Evolutionary conservation across 225 moss, liverwort and hornwort species (phyloP).

Genomic region (Pseudisothecium myosuroides): DNA sequence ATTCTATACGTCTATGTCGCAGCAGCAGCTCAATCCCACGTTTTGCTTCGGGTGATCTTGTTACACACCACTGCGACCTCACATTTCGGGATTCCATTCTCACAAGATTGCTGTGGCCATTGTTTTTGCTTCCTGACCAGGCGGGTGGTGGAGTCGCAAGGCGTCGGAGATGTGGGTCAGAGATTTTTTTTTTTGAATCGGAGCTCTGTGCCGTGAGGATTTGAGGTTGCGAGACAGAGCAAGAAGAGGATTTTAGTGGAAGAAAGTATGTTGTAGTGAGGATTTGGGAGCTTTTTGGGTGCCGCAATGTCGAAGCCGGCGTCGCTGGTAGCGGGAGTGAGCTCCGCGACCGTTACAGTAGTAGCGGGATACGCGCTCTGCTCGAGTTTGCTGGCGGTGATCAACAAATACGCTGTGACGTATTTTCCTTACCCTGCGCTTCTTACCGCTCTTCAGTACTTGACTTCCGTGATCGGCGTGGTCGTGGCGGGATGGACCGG

Average conservation of each 20-base stretch:
- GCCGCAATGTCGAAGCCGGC: background rate
- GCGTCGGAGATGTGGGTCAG: background rate
- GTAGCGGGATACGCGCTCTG: constrained; percentile 41
- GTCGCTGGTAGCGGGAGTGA: constrained; percentile 8
- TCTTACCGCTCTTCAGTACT: constrained; percentile 36
- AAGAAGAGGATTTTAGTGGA: background rate
- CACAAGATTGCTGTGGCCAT: background rate
- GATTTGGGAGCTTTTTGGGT: background rate
- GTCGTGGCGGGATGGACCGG: constrained; percentile 26
- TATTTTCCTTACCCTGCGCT: constrained; percentile 49
- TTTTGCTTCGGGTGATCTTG: background rate
- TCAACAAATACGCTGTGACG: constrained; percentile 50
- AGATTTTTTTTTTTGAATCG: background rate
- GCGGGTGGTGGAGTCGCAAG: background rate
- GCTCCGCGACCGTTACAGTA: constrained; percentile 9
- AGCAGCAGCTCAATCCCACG: background rate
- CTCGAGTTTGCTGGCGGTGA: constrained; percentile 39
- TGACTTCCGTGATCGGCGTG: constrained; percentile 42
- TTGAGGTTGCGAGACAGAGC: background rate
- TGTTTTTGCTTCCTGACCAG: background rate
- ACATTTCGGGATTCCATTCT: background rate
- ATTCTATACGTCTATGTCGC: background rate
- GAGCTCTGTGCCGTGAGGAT: background rate
- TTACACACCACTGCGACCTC: background rate
- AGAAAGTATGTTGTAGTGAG: background rate